Base-by-base conservation (phyloP, 768 basidiomycete genomes). In the Amanita rubescens region DNA sequence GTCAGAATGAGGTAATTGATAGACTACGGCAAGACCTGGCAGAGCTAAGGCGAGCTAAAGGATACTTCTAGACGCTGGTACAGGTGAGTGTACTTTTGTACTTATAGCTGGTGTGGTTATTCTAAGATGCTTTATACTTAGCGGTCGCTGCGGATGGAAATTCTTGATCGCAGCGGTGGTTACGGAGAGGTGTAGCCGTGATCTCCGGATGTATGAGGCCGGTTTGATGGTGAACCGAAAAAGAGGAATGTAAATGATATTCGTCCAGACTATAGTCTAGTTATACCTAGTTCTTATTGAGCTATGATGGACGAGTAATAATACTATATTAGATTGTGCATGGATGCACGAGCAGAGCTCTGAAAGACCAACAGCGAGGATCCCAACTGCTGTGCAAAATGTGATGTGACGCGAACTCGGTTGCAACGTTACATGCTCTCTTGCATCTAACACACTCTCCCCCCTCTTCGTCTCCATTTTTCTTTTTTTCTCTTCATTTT, bases 401-500 rank as follows among this genome's bases (percentile, higher is more conserved):
- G 17, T 35, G 33, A 34, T 19, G 47, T 49, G 47, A 49, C 47
- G 33, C 34, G n/a, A n/a, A n/a, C n/a, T n/a, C n/a, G n/a, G 41
- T 20, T 12, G 22, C 20, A 32, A 32, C 44, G 14, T 25, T 25
- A 33, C 44, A 27, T 46, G 44, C n/a, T 15, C 27, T 46, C 30
- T n/a, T 11, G 24, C 42, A 43, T 33, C 38, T 9, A 43, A 15
- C 22, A n/a, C 25, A 14, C 20, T 34, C 27, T 39, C 8, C 39
- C 10, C 44, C 41, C 32, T 27, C 41, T 12, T 44, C 54, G 27
- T 38, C 52, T n/a, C 27, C 55, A 20, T 54, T 46, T 56, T n/a
- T 55, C 51, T 52, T 56, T 19, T 22, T 45, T 32, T 17, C 55
- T 19, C 46, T 3, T n/a, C n/a, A n/a, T 54, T 25, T 44, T 51